Evolutionary conservation across 2,329 filamentous ascomycete species (phyloP).

Genomic region (Blastomyces parvus): DNA sequence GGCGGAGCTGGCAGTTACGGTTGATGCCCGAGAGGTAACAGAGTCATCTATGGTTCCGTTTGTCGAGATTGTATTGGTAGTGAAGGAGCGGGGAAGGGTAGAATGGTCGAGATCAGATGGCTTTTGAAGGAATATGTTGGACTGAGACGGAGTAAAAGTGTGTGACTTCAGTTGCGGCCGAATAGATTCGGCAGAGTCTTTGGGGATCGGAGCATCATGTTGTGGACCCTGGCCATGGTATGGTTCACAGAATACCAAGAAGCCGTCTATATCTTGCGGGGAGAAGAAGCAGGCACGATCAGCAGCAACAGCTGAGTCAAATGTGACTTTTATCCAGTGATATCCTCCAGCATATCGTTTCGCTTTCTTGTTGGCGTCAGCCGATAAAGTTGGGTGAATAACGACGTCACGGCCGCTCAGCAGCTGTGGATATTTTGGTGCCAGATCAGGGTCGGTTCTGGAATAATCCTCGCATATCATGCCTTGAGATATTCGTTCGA

Average conservation of each 20-base stretch:
- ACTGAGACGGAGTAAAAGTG: slow-evolving; percentile 29
- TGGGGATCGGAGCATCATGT: slow-evolving; percentile 54
- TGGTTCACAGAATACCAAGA: slow-evolving; percentile 60
- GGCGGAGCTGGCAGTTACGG: slow-evolving; percentile 35
- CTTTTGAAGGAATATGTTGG: slow-evolving; percentile 26
- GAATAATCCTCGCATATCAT: slow-evolving; percentile 89
- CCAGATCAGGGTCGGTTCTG: slow-evolving; percentile 64
- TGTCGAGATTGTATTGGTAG: slow-evolving; percentile 29
- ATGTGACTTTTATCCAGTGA: slow-evolving; percentile 87
- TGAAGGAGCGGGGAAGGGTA: slow-evolving; percentile 34
- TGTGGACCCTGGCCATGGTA: slow-evolving; percentile 57
- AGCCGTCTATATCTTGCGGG: slow-evolving; percentile 61
- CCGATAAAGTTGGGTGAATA: slow-evolving; percentile 56
- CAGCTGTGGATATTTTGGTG: slow-evolving; percentile 59
- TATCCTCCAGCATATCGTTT: slow-evolving; percentile 73
- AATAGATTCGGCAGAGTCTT: slow-evolving; percentile 28
- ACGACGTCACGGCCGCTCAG: slow-evolving; percentile 64
- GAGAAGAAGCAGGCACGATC: slow-evolving; percentile 60
- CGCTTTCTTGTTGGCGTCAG: slow-evolving; percentile 66
- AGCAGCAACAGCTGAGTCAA: slow-evolving; percentile 62
- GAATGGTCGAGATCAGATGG: slow-evolving; percentile 27
- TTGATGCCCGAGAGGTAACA: slow-evolving; percentile 26
- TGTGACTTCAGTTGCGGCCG: slow-evolving; percentile 23
- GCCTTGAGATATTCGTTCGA: slow-evolving; percentile 70
- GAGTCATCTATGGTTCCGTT: slow-evolving; percentile 11